Conservation (phyloP, 1,139 yeast species). For the Magnusiomyces sp. region DNA sequence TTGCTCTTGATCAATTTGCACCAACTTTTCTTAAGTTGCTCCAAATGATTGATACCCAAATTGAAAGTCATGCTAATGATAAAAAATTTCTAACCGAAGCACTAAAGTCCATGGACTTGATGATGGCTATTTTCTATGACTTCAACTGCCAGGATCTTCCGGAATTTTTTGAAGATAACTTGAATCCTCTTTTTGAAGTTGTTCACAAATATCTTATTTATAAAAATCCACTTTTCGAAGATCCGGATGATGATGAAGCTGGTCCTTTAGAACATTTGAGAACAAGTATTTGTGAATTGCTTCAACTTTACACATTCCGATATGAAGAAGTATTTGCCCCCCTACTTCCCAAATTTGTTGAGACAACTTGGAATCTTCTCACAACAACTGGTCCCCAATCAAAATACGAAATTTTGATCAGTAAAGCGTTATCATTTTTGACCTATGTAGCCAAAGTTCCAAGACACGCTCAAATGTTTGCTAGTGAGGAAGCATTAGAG, state of each 20-base stretch:
- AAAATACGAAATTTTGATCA: slow-evolving; percentile 77
- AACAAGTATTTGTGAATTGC: slow-evolving; percentile 75
- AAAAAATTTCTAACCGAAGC: slow-evolving; percentile 44
- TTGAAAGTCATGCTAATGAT: slow-evolving; percentile 39
- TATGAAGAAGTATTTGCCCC: slow-evolving; percentile 86
- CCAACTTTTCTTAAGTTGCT: slow-evolving; percentile 67
- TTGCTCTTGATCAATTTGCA: slow-evolving; percentile 81
- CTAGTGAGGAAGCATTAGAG: slow-evolving; percentile 57
- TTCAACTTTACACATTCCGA: slow-evolving; percentile 79
- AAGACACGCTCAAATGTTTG: slow-evolving; percentile 53
- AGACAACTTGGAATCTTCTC: slow-evolving; percentile 72
- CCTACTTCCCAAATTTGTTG: slow-evolving; percentile 68
- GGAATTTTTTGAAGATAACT: slow-evolving; percentile 91
- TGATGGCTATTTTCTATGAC: slow-evolving; percentile 80
- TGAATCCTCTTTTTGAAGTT: slow-evolving; percentile 67
- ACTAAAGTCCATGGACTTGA: slow-evolving; percentile 62
- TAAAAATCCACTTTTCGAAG: slow-evolving; percentile 42
- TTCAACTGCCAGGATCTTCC: slow-evolving; percentile 97
- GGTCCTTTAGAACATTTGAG: slow-evolving; percentile 68
- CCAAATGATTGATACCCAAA: slow-evolving; percentile 55
- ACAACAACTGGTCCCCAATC: slow-evolving; percentile 59
- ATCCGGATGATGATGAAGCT: slow-evolving; percentile 62
- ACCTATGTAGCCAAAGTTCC: slow-evolving; percentile 73
- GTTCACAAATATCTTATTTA: slow-evolving; percentile 73
- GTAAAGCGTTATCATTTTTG: slow-evolving; percentile 70